Percentiles rank a stretch among this genome's conserved stretches.
These are phyloP conservation scores for Malus sylvestris DNA, from an alignment of 306 rosid genomes.

Conservation along the genomic window DNA sequence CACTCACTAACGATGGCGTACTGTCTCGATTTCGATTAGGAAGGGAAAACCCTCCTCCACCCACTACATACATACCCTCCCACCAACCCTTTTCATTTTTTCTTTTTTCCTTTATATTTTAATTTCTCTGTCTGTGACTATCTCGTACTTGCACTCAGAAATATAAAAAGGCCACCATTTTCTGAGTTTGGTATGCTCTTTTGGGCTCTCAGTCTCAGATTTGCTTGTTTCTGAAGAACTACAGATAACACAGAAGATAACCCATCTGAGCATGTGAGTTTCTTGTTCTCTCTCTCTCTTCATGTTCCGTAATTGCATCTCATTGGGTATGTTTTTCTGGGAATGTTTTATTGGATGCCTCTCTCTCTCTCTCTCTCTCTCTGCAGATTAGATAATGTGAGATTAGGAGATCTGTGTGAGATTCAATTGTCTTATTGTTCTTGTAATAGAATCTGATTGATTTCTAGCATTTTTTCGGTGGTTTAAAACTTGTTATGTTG, in stretches of 20 bases:
- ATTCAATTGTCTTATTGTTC: background rate
- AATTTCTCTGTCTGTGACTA: background rate
- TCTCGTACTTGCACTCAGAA: background rate
- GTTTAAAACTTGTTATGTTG: background rate
- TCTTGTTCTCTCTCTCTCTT: background rate
- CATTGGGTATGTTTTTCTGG: background rate
- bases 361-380: background rate
- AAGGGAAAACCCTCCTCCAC: conserved; percentile 11
- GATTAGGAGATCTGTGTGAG: background rate
- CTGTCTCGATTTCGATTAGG: conserved; percentile 1
- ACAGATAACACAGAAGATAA: background rate
- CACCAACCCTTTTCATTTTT: background rate
- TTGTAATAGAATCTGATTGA: background rate
- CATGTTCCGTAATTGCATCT: background rate
- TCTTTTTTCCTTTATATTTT: too few species aligned
- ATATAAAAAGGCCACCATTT: background rate
- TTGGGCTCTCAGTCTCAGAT: conserved; percentile 14
- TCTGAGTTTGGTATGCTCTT: background rate
- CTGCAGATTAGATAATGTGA: background rate
- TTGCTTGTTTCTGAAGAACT: conserved; percentile 2
- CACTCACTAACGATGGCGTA: conserved; percentile 16
- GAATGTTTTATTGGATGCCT: background rate
- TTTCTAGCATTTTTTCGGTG: background rate
- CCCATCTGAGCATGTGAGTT: conserved; percentile 1
- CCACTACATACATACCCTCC: background rate